A percentile compares a stretch with the other conserved stretches of the same genome.
phyloP scores from a whole-genome alignment of 1,284 basidiomycete genomes.

The Sutorius eximius region DNA sequence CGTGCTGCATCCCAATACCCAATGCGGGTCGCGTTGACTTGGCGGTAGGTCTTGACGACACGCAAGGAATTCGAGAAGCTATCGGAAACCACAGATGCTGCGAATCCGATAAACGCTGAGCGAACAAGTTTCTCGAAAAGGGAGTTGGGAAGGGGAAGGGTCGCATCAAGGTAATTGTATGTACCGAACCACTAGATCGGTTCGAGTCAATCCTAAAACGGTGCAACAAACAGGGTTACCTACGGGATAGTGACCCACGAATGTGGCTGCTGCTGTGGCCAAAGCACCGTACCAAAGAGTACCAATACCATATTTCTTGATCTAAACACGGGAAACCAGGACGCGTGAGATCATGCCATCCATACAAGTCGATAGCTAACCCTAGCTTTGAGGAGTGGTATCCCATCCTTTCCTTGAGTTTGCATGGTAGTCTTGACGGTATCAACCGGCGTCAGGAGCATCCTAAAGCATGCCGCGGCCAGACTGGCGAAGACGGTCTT shows the following conservation, averaged over 20 bases:
- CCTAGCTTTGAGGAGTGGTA: slow-evolving; percentile 62
- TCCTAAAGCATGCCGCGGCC: slow-evolving; percentile 76
- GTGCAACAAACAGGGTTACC: slow-evolving; percentile 15
- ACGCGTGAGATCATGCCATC: background rate
- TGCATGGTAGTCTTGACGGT: slow-evolving; percentile 92
- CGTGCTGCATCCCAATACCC: slow-evolving; percentile 71
- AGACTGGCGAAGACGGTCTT: slow-evolving; percentile 73
- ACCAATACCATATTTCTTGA: slow-evolving; percentile 72
- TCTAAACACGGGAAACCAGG: slow-evolving; percentile 36
- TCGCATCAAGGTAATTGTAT: slow-evolving; percentile 76
- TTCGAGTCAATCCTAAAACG: background rate
- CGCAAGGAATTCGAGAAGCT: slow-evolving; percentile 82
- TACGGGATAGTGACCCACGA: slow-evolving; percentile 86
- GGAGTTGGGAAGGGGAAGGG: slow-evolving; percentile 58
- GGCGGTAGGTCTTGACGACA: slow-evolving; percentile 91
- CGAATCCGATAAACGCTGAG: slow-evolving; percentile 86
- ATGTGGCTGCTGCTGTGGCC: slow-evolving; percentile 87
- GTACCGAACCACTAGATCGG: slow-evolving; percentile 67
- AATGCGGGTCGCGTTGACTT: slow-evolving; percentile 78
- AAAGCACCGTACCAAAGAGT: slow-evolving; percentile 86
- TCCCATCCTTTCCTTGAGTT: slow-evolving; percentile 75
- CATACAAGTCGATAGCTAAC: slow-evolving; percentile 38
- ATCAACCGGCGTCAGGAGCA: slow-evolving; percentile 85
- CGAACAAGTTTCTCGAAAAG: slow-evolving; percentile 62
- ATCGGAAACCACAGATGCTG: slow-evolving; percentile 79